Evolutionary conservation across 257 asterid genomes (phyloP).

Genomic region (Leptodermis oblonga): DNA sequence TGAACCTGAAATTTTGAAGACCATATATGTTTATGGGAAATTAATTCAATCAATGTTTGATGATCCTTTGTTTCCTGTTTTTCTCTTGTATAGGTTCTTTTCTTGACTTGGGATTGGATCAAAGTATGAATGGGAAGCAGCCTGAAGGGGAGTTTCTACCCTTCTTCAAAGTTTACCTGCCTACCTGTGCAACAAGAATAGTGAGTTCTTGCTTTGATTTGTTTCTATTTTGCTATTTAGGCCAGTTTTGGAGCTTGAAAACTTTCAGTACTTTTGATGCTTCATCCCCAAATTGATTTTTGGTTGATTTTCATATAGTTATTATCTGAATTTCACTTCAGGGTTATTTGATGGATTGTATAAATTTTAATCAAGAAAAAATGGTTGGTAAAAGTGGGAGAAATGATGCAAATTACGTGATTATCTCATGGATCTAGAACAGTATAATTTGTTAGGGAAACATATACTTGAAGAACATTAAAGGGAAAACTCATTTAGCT

Average conservation of each 20-base stretch:
- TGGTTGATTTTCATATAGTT: not conserved
- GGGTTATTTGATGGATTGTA: too few relatives aligned
- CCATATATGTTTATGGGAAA: too few relatives aligned
- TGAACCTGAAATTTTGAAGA: too few relatives aligned
- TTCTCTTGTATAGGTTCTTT: too few relatives aligned
- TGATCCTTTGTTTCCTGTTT: too few relatives aligned
- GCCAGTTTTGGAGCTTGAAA: not conserved
- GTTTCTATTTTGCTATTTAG: not conserved
- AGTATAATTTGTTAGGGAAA: not conserved
- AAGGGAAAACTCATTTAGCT: not conserved
- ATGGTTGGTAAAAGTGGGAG: too few relatives aligned
- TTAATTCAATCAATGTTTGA: too few relatives aligned
- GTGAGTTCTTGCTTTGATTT: not conserved
- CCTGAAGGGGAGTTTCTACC: not conserved
- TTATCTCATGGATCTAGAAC: too few relatives aligned
- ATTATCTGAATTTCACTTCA: not conserved
- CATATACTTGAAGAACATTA: not conserved
- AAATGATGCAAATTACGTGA: too few relatives aligned
- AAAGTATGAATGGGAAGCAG: not conserved
- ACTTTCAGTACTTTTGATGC: not conserved
- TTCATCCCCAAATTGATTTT: not conserved
- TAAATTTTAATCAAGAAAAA: too few relatives aligned
- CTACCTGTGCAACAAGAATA: not conserved
- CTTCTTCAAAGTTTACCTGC: slow-evolving; percentile 8
- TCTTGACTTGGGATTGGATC: too few relatives aligned